Conservation (phyloP, 208 protist species). For the Wallacemonas sp. region DNA sequence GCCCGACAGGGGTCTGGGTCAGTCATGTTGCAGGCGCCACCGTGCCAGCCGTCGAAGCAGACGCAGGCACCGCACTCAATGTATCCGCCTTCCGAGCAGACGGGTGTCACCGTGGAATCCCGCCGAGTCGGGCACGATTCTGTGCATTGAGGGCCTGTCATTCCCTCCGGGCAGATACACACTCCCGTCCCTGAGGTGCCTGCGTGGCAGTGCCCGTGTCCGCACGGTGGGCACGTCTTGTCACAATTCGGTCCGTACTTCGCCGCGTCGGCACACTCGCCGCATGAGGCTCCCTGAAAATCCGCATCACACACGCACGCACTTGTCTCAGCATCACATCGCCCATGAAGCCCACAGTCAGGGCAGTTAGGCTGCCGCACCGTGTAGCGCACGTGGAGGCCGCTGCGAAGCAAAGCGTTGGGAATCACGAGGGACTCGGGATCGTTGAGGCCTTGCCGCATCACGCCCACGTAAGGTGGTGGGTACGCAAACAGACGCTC, state of each 20-base stretch:
- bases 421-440: conserved; percentile 6
- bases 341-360: conserved; percentile 26
- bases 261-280: conserved; percentile 3
- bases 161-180: not conserved
- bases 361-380: conserved; percentile 12
- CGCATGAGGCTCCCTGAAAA: conserved; percentile 23
- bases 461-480: conserved; percentile 25
- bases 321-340: conserved; percentile 14
- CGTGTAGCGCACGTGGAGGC: conserved; percentile 1
- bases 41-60: conserved; percentile 20
- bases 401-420: not conserved
- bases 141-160: not conserved
- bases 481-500: conserved; percentile 17
- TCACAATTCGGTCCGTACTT: not conserved
- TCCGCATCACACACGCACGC: conserved; percentile 24
- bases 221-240: not conserved
- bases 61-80: conserved; percentile 27
- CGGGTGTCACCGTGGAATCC: not conserved
- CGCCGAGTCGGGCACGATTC: not conserved
- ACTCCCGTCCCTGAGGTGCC: not conserved
- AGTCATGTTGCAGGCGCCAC: conserved; percentile 14
- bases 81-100: conserved; percentile 23
- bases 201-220: not conserved
- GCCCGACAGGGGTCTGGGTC: conserved; percentile 28
- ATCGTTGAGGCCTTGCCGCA: conserved; percentile 32